A percentile compares a stretch with the other conserved stretches of the same genome.
These are phyloP conservation scores for Neocucurbitaria cava DNA, from an alignment of 2,329 filamentous ascomycete genomes.

Conservation along the genomic window DNA sequence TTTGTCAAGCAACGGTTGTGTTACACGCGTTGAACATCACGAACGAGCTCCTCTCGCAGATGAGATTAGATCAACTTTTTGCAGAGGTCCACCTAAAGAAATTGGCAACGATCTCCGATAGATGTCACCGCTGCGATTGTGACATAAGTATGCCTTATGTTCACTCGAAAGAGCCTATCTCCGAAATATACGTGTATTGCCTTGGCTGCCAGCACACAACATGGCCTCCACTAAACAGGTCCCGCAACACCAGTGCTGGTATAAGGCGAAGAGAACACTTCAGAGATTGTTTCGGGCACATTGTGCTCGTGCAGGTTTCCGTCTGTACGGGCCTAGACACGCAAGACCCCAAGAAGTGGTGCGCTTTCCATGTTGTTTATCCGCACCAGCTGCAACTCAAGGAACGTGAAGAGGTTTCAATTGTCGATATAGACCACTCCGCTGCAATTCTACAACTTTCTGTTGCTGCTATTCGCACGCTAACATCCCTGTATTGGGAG, in stretches of 20 bases:
- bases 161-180: background rate
- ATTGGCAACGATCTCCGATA: background rate
- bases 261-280: background rate
- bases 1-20: background rate
- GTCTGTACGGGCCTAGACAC: background rate
- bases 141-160: background rate
- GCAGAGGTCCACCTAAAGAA: background rate
- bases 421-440: background rate
- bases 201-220: background rate
- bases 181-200: background rate
- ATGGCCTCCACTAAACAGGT: background rate
- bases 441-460: background rate
- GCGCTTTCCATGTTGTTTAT: background rate
- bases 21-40: background rate
- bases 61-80: background rate
- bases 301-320: background rate
- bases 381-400: no score
- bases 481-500: background rate
- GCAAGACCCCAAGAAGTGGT: background rate
- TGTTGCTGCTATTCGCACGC: background rate
- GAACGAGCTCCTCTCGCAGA: background rate
- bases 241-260: background rate
- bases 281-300: background rate
- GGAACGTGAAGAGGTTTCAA: background rate
- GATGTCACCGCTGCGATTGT: background rate